Conservation (phyloP, 2,329 filamentous ascomycete species). For the Boeremia exigua region DNA sequence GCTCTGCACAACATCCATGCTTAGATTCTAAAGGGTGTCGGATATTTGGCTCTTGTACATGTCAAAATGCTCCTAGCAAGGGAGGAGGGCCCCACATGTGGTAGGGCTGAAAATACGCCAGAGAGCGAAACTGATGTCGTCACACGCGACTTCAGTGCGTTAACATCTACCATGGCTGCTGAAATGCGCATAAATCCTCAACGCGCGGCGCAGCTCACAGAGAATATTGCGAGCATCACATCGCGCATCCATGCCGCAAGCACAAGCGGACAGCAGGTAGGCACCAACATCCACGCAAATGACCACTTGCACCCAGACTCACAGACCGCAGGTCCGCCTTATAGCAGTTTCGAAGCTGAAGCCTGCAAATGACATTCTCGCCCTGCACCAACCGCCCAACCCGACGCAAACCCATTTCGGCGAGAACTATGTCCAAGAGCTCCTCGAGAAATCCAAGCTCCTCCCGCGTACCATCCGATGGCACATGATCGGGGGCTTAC, state of each 20-base stretch:
- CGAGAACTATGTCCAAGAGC: constrained; percentile 88
- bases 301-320: background rate
- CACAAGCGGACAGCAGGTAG: constrained; percentile 41
- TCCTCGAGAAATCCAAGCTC: constrained; percentile 81
- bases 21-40: background rate
- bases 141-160: constrained; percentile 17
- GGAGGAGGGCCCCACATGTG: constrained; percentile 3
- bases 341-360: constrained; percentile 98
- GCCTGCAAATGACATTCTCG: constrained; percentile 86
- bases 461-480: constrained; percentile 80
- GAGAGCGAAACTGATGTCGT: constrained; percentile 27
- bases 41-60: background rate
- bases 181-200: constrained; percentile 51
- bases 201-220: constrained; percentile 54
- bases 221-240: constrained; percentile 52
- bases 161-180: constrained; percentile 38
- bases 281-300: background rate
- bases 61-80: background rate
- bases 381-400: constrained; percentile 68
- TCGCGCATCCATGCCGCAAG: constrained; percentile 51
- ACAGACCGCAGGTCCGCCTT: constrained; percentile 70
- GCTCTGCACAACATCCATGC: background rate
- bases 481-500: constrained; percentile 96
- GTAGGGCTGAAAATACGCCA: constrained; percentile 18
- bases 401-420: constrained; percentile 77